Conservation (phyloP, 2,329 filamentous ascomycete species). For the Chaetomium sp. region DNA sequence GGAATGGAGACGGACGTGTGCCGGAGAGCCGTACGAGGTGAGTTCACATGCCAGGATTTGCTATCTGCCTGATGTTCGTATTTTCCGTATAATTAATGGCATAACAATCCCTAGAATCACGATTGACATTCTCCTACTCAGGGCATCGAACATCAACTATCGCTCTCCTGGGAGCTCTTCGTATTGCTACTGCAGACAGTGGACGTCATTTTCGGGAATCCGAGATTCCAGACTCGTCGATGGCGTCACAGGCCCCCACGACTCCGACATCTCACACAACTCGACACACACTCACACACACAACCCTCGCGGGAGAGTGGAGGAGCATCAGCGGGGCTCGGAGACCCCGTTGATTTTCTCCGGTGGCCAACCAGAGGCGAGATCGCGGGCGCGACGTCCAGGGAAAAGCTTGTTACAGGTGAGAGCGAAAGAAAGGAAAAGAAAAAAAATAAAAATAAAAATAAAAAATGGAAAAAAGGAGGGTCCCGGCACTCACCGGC, state of each 20-base stretch:
- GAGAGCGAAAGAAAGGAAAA: neutral
- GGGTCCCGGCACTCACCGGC: too few relatives aligned
- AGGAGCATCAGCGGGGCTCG: constrained; percentile 10
- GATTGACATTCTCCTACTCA: neutral
- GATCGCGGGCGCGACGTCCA: too few relatives aligned
- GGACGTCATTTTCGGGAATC: neutral
- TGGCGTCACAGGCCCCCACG: constrained; percentile 18
- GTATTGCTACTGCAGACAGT: too few relatives aligned
- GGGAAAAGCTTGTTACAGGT: neutral
- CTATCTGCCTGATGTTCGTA: too few relatives aligned
- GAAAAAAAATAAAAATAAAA: neutral
- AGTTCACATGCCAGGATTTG: too few relatives aligned
- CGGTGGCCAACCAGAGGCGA: neutral
- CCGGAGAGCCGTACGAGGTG: too few relatives aligned
- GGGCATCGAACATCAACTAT: neutral
- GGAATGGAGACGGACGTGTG: neutral
- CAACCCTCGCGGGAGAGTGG: neutral
- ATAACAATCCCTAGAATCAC: neutral
- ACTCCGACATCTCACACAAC: constrained; percentile 5
- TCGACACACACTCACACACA: neutral
- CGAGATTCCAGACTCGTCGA: neutral
- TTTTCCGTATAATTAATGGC: too few relatives aligned
- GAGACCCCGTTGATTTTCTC: constrained; percentile 1
- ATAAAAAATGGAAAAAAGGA: neutral
- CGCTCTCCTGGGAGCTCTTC: too few relatives aligned